Conservation (phyloP, 2,329 filamentous ascomycete species). For the Penicillium sp. region DNA sequence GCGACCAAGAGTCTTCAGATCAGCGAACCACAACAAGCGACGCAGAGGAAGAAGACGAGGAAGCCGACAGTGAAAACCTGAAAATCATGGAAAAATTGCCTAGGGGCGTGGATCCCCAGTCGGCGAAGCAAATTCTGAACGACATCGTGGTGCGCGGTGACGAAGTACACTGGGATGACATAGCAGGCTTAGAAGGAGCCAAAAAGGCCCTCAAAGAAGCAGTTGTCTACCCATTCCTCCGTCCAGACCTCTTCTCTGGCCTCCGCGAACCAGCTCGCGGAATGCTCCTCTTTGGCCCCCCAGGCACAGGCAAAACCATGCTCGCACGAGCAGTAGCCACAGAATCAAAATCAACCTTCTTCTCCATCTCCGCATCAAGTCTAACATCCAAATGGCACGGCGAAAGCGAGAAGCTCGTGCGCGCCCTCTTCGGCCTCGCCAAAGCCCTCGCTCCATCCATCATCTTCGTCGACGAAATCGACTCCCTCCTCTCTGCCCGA, state of each 20-base stretch:
- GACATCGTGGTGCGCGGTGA: slow-evolving; percentile 94
- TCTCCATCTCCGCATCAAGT: slow-evolving; percentile 92
- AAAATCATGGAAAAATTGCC: slow-evolving; percentile 74
- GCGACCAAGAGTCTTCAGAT: slow-evolving; percentile 42
- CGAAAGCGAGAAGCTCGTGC: slow-evolving; percentile 93
- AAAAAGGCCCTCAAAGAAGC: slow-evolving; percentile 92
- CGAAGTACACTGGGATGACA: slow-evolving; percentile 90
- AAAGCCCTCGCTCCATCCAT: slow-evolving; percentile 88
- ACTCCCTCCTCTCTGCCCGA: slow-evolving; percentile 82
- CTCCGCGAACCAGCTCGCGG: slow-evolving; percentile 89
- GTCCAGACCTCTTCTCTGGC: slow-evolving; percentile 93
- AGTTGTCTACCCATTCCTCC: slow-evolving; percentile 93
- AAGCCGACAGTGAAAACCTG: slow-evolving; percentile 58
- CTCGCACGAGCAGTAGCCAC: slow-evolving; percentile 90
- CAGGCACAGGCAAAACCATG: slow-evolving; percentile 99
- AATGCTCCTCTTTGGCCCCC: slow-evolving; percentile 94
- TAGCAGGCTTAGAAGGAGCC: slow-evolving; percentile 84
- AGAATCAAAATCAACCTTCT: slow-evolving; percentile 91
- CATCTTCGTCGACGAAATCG: slow-evolving; percentile 98
- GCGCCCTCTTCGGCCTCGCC: slow-evolving; percentile 85
- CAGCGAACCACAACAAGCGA: slow-evolving; percentile 49
- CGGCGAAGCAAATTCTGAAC: slow-evolving; percentile 89
- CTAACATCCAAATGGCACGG: slow-evolving; percentile 94
- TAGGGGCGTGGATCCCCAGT: slow-evolving; percentile 73
- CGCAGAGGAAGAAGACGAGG: slow-evolving; percentile 46